These are phyloP conservation scores for Aspergillus sp. DNA, from an alignment of 2,329 filamentous ascomycete species.

Conservation along the genomic window DNA sequence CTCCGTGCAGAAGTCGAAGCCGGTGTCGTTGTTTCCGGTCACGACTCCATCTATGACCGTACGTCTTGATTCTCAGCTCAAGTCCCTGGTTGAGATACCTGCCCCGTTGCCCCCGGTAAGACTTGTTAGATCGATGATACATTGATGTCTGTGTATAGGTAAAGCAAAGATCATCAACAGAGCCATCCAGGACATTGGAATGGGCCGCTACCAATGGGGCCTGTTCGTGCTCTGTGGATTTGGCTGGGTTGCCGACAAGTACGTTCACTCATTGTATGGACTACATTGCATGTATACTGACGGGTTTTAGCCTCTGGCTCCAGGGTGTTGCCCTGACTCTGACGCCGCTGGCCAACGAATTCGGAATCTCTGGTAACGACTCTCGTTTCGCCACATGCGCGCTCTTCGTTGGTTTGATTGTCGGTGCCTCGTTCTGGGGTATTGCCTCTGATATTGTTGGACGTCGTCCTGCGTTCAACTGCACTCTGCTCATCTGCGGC, in stretches of 20 bases:
- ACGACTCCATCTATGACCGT: conserved; percentile 74
- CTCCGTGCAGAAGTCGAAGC: conserved; percentile 67
- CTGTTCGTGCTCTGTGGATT: conserved; percentile 79
- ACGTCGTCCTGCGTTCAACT: conserved; percentile 79
- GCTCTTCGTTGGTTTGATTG: conserved; percentile 71
- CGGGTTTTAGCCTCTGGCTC: conserved; percentile 64
- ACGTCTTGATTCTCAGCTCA: conserved; percentile 38
- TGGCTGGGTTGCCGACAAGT: conserved; percentile 86
- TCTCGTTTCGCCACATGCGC: conserved; percentile 80
- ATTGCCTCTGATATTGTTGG: conserved; percentile 75
- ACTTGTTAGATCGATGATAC: too few relatives aligned
- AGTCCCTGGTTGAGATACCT: background rate
- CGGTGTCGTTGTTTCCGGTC: conserved; percentile 54
- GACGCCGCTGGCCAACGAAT: conserved; percentile 71
- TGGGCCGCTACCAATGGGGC: conserved; percentile 84
- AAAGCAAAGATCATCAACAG: conserved; percentile 81
- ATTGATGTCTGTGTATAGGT: conserved; percentile 42
- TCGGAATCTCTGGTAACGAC: conserved; percentile 65
- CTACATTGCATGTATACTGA: background rate
- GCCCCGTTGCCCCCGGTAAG: background rate
- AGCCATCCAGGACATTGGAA: conserved; percentile 83
- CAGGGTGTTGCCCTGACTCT: conserved; percentile 77
- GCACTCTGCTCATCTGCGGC: conserved; percentile 71
- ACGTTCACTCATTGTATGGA: conserved; percentile 34
- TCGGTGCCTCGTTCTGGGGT: conserved; percentile 80